These are phyloP conservation scores for Fusarium gaditjirri DNA, from an alignment of 2,329 filamentous ascomycete species.

Conservation along the genomic window DNA sequence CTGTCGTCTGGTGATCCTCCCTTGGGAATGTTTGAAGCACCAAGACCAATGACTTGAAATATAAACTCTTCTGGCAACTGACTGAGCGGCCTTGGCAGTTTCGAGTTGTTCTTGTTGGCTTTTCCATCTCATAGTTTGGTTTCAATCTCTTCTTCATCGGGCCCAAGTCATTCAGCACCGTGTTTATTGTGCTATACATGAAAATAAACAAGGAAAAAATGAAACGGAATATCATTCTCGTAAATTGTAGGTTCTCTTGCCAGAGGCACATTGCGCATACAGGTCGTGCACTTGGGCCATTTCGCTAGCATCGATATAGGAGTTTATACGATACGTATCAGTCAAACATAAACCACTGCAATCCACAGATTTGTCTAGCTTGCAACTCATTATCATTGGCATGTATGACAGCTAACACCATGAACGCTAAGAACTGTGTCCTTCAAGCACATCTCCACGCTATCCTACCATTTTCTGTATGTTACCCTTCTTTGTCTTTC, in stretches of 20 bases:
- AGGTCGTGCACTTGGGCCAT: background rate
- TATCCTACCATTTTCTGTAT: slow-evolving; percentile 24
- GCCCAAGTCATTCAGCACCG: too few species aligned
- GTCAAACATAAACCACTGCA: background rate
- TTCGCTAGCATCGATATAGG: background rate
- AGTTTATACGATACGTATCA: background rate
- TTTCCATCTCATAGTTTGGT: too few species aligned
- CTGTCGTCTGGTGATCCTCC: too few species aligned
- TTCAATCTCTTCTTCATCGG: too few species aligned
- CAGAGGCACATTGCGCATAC: background rate
- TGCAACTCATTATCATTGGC: slow-evolving; percentile 25
- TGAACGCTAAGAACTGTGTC: slow-evolving; percentile 14
- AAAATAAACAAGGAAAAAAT: too few species aligned
- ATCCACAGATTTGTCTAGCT: background rate
- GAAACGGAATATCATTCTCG: background rate
- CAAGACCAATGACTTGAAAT: too few species aligned
- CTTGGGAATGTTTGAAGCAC: too few species aligned
- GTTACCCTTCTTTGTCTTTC: background rate
- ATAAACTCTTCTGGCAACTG: background rate
- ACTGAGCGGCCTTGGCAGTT: background rate
- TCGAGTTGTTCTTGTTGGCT: too few species aligned
- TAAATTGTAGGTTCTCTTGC: background rate
- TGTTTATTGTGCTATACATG: too few species aligned
- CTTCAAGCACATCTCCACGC: background rate
- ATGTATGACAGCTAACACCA: slow-evolving; percentile 13